These are phyloP conservation scores for Globisporangium solare DNA, from an alignment of 352 stramenopile genomes.

Conservation along the genomic window DNA sequence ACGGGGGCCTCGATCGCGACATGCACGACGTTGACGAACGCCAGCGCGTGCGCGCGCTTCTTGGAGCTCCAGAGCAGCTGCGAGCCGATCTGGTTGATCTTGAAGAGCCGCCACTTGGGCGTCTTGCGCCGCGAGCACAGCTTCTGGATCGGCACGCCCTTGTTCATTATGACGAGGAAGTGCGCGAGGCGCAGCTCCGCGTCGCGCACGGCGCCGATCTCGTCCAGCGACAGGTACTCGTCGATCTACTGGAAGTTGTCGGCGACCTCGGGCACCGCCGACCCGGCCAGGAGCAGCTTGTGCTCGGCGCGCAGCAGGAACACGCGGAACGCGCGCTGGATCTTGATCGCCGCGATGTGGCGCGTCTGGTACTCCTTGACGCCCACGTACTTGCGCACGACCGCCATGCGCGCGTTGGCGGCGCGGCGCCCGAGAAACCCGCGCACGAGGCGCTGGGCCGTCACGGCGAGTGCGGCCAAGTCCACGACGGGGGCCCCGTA, in stretches of 20 bases:
- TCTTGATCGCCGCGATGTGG: slow-evolving; percentile 41
- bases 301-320: slow-evolving; percentile 43
- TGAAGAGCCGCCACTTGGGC: slow-evolving; percentile 54
- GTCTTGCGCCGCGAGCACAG: slow-evolving; percentile 41
- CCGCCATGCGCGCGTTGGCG: slow-evolving; percentile 24
- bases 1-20: slow-evolving; percentile 47
- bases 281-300: slow-evolving; percentile 49
- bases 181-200: slow-evolving; percentile 38
- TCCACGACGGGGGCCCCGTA: slow-evolving; percentile 36
- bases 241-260: slow-evolving; percentile 46
- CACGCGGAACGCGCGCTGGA: slow-evolving; percentile 51
- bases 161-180: slow-evolving; percentile 60
- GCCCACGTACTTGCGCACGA: slow-evolving; percentile 49
- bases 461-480: slow-evolving; percentile 24
- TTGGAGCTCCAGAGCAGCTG: slow-evolving; percentile 60
- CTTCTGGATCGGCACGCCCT: slow-evolving; percentile 59
- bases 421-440: slow-evolving; percentile 39
- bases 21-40: slow-evolving; percentile 37
- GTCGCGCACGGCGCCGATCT: slow-evolving; percentile 48
- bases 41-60: slow-evolving; percentile 36
- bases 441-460: slow-evolving; percentile 43
- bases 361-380: slow-evolving; percentile 54
- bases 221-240: slow-evolving; percentile 60
- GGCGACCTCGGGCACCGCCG: slow-evolving; percentile 36
- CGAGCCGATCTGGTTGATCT: slow-evolving; percentile 51